phyloP scores from a whole-genome alignment of 495 filamentous ascomycete species.

The Mycothermus thermophilus region DNA sequence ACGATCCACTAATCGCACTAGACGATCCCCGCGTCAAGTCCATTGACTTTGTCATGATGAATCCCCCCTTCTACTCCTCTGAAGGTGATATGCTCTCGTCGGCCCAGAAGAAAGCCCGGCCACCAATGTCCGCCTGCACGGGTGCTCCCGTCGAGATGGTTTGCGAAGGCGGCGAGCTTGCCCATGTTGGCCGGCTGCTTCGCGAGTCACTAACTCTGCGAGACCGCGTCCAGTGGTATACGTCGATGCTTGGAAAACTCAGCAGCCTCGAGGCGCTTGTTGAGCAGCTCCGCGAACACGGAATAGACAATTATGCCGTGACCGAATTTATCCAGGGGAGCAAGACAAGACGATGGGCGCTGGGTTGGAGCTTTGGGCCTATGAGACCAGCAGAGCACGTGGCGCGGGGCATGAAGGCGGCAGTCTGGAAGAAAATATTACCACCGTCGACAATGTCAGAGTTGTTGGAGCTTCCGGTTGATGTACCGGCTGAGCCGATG shows the following conservation, averaged over 20 bases:
- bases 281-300: slow-evolving; percentile 40
- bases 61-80: slow-evolving; percentile 85
- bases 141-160: slow-evolving; percentile 81
- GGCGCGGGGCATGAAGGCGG: slow-evolving; percentile 40
- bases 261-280: slow-evolving; percentile 54
- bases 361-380: slow-evolving; percentile 74
- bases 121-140: slow-evolving; percentile 68
- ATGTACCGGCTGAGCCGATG: slow-evolving; percentile 6
- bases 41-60: slow-evolving; percentile 85
- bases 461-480: slow-evolving; percentile 1
- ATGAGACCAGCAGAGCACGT: slow-evolving; percentile 48
- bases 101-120: slow-evolving; percentile 48
- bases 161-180: slow-evolving; percentile 66
- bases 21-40: slow-evolving; percentile 38
- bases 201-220: slow-evolving; percentile 51
- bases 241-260: slow-evolving; percentile 77
- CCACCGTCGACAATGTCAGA: slow-evolving; percentile 41
- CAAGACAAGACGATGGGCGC: slow-evolving; percentile 71
- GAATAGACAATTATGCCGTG: slow-evolving; percentile 67
- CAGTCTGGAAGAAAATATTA: slow-evolving; percentile 42
- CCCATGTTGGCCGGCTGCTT: slow-evolving; percentile 63
- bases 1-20: slow-evolving; percentile 47
- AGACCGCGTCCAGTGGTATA: slow-evolving; percentile 69
- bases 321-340: slow-evolving; percentile 67
- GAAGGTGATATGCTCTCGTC: slow-evolving; percentile 50